Percentiles rank a stretch among this genome's conserved stretches.
phyloP scores from a whole-genome alignment of 352 stramenopile genomes.

The Phytophthora aleatoria region DNA sequence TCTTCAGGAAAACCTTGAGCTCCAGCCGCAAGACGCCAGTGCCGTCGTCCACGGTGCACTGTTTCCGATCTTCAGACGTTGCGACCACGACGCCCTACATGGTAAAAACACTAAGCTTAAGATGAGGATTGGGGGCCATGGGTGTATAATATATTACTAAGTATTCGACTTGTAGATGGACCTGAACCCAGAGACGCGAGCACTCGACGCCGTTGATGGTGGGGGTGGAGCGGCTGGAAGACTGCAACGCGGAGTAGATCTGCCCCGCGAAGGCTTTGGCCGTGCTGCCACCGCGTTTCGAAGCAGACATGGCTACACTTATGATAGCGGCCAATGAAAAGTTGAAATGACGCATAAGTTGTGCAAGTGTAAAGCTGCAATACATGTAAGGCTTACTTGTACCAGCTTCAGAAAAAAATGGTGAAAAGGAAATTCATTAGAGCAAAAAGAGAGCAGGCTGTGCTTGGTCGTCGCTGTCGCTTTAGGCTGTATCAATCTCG shows the following conservation, averaged over 20 bases:
- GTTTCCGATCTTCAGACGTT: slow-evolving; percentile 32
- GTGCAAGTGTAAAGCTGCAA: slow-evolving; percentile 6
- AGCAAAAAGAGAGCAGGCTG: slow-evolving; percentile 18
- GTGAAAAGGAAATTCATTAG: not conserved
- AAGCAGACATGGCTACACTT: slow-evolving; percentile 1
- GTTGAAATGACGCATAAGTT: slow-evolving; percentile 7
- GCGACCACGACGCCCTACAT: slow-evolving; percentile 61
- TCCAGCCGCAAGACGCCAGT: slow-evolving; percentile 66
- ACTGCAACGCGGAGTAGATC: slow-evolving; percentile 49
- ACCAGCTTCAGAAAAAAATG: not conserved
- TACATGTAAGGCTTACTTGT: not conserved
- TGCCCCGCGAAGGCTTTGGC: slow-evolving; percentile 69
- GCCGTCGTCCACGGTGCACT: slow-evolving; percentile 77
- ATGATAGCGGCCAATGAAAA: slow-evolving; percentile 12
- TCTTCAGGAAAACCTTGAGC: slow-evolving; percentile 70
- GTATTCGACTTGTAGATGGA: slow-evolving; percentile 11
- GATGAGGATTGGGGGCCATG: too few species aligned
- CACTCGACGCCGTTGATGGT: slow-evolving; percentile 67
- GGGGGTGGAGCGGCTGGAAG: slow-evolving; percentile 42
- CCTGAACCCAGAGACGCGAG: slow-evolving; percentile 81
- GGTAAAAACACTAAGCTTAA: too few species aligned
- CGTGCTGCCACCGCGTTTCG: slow-evolving; percentile 38
- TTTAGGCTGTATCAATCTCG: not conserved
- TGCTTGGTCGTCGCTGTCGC: not conserved
- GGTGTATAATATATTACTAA: too few species aligned